phyloP scores from a whole-genome alignment of 805 yeast species.

The Blastobotrys robertii region DNA sequence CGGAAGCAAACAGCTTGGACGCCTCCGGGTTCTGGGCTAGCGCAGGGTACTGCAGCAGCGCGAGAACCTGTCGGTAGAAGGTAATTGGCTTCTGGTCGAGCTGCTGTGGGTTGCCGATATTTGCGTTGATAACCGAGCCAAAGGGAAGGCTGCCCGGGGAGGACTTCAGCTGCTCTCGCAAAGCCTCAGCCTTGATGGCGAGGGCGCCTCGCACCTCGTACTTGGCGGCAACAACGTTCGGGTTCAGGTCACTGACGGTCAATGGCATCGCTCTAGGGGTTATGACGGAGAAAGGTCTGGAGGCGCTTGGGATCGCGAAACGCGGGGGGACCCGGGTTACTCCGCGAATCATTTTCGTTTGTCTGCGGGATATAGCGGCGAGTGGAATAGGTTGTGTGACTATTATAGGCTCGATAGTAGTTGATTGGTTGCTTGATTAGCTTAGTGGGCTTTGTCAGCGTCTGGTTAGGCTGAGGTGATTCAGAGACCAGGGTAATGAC shows the following conservation, averaged over 20 bases:
- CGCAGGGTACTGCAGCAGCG: constrained; percentile 78
- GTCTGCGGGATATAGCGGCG: not conserved
- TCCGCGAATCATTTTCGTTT: too few species aligned
- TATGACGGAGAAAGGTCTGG: constrained; percentile 2
- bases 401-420: too few species aligned
- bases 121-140: constrained; percentile 69
- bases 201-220: constrained; percentile 94
- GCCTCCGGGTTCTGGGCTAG: constrained; percentile 30
- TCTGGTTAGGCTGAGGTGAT: too few species aligned
- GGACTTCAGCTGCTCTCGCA: constrained; percentile 44
- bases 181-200: constrained; percentile 88
- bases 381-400: not conserved
- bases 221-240: constrained; percentile 69
- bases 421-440: too few species aligned
- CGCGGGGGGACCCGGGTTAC: too few species aligned
- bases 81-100: constrained; percentile 88
- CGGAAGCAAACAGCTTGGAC: constrained; percentile 40
- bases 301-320: too few species aligned
- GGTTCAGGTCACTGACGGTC: constrained; percentile 50
- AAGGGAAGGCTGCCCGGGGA: constrained; percentile 66
- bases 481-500: too few species aligned
- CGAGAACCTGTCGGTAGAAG: constrained; percentile 86
- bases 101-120: constrained; percentile 98
- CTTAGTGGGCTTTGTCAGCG: too few species aligned
- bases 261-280: constrained; percentile 23